These are phyloP conservation scores for Coemansia sp. DNA, from an alignment of 192 early-diverging fungal genomes.

Conservation along the genomic window DNA sequence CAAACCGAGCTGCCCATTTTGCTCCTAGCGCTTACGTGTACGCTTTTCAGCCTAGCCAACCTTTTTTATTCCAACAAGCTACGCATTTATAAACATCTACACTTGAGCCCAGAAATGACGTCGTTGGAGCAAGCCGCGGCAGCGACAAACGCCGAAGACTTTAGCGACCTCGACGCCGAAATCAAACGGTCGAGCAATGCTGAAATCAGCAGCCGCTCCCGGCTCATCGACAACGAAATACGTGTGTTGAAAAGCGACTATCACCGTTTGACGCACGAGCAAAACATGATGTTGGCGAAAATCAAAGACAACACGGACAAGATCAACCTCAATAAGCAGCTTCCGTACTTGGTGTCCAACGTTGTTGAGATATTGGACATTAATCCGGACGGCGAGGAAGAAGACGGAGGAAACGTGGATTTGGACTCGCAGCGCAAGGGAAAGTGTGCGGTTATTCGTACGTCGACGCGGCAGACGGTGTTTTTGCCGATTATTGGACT, in stretches of 20 bases:
- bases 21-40: not conserved
- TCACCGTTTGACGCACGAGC: constrained; percentile 86
- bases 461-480: constrained; percentile 92
- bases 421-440: constrained; percentile 90
- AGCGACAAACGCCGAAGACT: constrained; percentile 43
- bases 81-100: constrained; percentile 47
- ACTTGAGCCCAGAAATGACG: constrained; percentile 26
- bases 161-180: constrained; percentile 83
- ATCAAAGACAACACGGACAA: constrained; percentile 99
- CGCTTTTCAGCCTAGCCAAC: not conserved
- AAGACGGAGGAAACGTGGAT: constrained; percentile 93
- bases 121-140: constrained; percentile 52
- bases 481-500: constrained; percentile 97
- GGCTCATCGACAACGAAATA: constrained; percentile 95
- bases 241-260: constrained; percentile 94
- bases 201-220: constrained; percentile 87
- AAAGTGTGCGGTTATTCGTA: constrained; percentile 96
- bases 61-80: constrained; percentile 3
- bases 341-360: constrained; percentile 95
- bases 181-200: constrained; percentile 85
- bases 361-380: constrained; percentile 96
- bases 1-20: not conserved
- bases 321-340: constrained; percentile 96
- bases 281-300: constrained; percentile 78
- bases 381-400: constrained; percentile 86